Percentiles rank a stretch among this genome's conserved stretches.
phyloP scores from a whole-genome alignment of 2,329 filamentous ascomycete genomes.

The Beauveria caledonica region DNA sequence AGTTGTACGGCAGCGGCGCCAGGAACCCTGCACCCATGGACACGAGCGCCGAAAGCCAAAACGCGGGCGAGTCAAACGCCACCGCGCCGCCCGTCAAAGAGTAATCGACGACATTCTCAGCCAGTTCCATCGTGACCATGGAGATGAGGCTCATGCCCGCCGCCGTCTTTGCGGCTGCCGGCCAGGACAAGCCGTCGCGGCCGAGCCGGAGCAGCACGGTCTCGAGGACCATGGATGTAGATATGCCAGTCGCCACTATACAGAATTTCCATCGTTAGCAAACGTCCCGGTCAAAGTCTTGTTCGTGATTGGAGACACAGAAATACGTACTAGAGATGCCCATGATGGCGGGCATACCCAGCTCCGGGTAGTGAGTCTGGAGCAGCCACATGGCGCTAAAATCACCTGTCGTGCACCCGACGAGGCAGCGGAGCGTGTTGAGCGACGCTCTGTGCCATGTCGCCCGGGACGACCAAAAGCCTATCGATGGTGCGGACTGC shows the following conservation, averaged over 20 bases:
- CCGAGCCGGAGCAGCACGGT: conserved; percentile 41
- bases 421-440: conserved; percentile 47
- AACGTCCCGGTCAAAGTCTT: too few species aligned
- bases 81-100: conserved; percentile 45
- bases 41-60: conserved; percentile 43
- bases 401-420: conserved; percentile 48
- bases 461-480: conserved; percentile 4
- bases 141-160: conserved; percentile 52
- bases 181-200: conserved; percentile 39
- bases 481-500: not conserved
- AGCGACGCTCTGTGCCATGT: conserved; percentile 42
- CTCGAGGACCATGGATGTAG: conserved; percentile 44
- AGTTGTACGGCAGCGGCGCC: conserved; percentile 46
- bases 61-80: conserved; percentile 35
- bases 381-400: conserved; percentile 49
- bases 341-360: conserved; percentile 43
- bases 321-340: conserved; percentile 37
- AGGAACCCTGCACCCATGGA: conserved; percentile 37
- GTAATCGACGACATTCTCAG: conserved; percentile 47
- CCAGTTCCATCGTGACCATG: conserved; percentile 50
- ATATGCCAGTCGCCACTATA: conserved; percentile 43
- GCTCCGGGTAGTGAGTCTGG: conserved; percentile 36
- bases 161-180: conserved; percentile 39
- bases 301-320: not conserved
- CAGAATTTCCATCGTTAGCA: too few species aligned